Percentiles rank a stretch among this genome's conserved stretches.
phyloP scores from a whole-genome alignment of 2,329 filamentous ascomycete species.

The Parascedosporium putredinis region DNA sequence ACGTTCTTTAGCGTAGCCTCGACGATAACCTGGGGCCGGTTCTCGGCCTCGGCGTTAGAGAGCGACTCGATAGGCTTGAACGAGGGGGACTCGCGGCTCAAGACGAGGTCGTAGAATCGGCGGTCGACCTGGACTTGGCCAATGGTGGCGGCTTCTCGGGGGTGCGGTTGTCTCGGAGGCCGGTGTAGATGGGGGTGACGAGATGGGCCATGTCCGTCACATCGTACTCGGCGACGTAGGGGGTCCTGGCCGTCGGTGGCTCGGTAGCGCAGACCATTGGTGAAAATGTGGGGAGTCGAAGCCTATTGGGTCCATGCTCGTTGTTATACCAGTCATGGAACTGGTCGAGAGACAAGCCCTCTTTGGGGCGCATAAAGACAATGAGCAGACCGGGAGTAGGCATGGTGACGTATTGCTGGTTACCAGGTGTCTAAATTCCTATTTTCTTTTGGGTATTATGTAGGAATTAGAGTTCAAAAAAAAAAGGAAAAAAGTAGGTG shows the following conservation, averaged over 20 bases:
- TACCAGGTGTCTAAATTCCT: too few species aligned
- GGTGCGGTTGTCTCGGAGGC: slow-evolving; percentile 48
- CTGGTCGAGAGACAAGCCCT: slow-evolving; percentile 51
- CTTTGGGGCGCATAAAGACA: slow-evolving; percentile 75
- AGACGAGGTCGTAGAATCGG: slow-evolving; percentile 58
- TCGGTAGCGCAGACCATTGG: slow-evolving; percentile 70
- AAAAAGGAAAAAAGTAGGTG: not conserved
- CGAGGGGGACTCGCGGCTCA: slow-evolving; percentile 40
- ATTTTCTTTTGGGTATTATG: not conserved
- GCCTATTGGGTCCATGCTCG: slow-evolving; percentile 74
- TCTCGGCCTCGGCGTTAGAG: slow-evolving; percentile 46
- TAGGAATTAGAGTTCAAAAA: too few species aligned
- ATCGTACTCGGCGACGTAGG: slow-evolving; percentile 75
- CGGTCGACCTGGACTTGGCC: slow-evolving; percentile 54
- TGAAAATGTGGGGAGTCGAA: slow-evolving; percentile 62
- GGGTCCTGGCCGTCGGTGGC: slow-evolving; percentile 54
- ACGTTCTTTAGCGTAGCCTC: slow-evolving; percentile 42
- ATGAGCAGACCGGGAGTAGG: slow-evolving; percentile 60
- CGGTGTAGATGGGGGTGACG: slow-evolving; percentile 58
- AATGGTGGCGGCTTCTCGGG: slow-evolving; percentile 42
- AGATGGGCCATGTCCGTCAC: slow-evolving; percentile 64
- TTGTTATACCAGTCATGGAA: slow-evolving; percentile 95
- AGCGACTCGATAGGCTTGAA: slow-evolving; percentile 52
- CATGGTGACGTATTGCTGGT: too few species aligned
- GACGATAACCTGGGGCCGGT: slow-evolving; percentile 52